These are phyloP conservation scores for Viola odorata DNA, from an alignment of 345 rosid species.

Conservation along the genomic window DNA sequence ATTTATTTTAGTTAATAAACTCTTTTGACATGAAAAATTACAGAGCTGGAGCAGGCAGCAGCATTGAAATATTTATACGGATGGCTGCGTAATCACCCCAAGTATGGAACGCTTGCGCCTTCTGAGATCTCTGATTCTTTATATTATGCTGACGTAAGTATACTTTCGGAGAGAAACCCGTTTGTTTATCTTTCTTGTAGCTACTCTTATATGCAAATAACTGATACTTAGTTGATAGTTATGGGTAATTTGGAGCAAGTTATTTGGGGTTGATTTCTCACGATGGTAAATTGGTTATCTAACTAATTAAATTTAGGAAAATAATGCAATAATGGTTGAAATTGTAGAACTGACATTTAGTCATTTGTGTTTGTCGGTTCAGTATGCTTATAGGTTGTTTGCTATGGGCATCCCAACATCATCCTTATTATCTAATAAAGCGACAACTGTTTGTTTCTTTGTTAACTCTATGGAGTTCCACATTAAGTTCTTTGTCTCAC, in stretches of 20 bases:
- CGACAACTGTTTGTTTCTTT: not conserved
- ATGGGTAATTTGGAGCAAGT: too few relatives aligned
- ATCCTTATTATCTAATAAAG: too few relatives aligned
- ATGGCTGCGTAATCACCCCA: slow-evolving; percentile 86
- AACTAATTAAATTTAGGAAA: too few relatives aligned
- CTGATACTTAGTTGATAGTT: too few relatives aligned
- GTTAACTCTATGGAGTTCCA: not conserved
- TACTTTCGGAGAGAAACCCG: not conserved
- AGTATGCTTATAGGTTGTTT: too few relatives aligned
- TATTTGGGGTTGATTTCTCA: too few relatives aligned
- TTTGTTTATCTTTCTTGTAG: not conserved
- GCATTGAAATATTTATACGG: slow-evolving; percentile 90
- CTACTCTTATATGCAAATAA: not conserved
- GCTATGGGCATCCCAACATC: too few relatives aligned
- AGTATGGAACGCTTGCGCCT: slow-evolving; percentile 65
- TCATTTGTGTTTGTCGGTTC: too few relatives aligned
- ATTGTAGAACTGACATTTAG: too few relatives aligned
- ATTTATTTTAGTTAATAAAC: not conserved
- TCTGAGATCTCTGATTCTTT: slow-evolving; percentile 62
- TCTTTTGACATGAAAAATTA: slow-evolving; percentile 14
- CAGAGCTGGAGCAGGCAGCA: slow-evolving; percentile 94
- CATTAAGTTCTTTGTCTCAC: not conserved
- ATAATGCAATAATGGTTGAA: too few relatives aligned
- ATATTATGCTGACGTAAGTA: slow-evolving; percentile 84
- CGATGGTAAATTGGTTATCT: too few relatives aligned